Conservation (phyloP, 305 asterid species). For the Fraxinus angustifolia region DNA sequence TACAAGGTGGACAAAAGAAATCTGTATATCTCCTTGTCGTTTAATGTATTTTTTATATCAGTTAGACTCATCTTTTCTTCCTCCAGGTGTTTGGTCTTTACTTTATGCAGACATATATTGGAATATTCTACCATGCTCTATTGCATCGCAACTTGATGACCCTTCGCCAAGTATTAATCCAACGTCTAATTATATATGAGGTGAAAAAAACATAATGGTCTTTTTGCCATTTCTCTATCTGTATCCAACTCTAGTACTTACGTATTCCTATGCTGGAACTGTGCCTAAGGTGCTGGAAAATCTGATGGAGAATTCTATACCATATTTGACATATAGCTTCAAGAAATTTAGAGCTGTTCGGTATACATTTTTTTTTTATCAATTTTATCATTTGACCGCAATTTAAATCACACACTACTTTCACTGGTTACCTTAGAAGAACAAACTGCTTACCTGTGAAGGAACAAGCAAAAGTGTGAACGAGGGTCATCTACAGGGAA, state of each 20-base stretch:
- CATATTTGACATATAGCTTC: slow-evolving; percentile 73
- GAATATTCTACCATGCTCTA: slow-evolving; percentile 83
- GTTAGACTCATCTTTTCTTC: slow-evolving; percentile 11
- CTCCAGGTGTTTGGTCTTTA: slow-evolving; percentile 90
- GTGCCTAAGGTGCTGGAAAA: slow-evolving; percentile 69
- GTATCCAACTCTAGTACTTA: slow-evolving; percentile 11
- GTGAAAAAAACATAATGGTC: slow-evolving; percentile 28
- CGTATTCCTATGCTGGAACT: slow-evolving; percentile 7
- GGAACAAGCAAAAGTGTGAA: slow-evolving; percentile 61
- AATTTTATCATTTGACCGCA: slow-evolving; percentile 10
- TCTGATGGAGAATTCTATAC: slow-evolving; percentile 80
- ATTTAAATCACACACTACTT: background rate
- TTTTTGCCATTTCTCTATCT: slow-evolving; percentile 9
- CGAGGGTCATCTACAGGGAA: slow-evolving; percentile 44
- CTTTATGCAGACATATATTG: slow-evolving; percentile 94
- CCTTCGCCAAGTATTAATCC: slow-evolving; percentile 80
- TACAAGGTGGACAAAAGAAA: slow-evolving; percentile 60
- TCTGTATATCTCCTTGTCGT: background rate
- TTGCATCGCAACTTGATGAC: slow-evolving; percentile 82
- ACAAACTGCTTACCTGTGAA: slow-evolving; percentile 31
- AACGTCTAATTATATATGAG: slow-evolving; percentile 84
- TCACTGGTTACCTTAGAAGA: slow-evolving; percentile 13
- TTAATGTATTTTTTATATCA: background rate
- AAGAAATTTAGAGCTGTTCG: slow-evolving; percentile 68
- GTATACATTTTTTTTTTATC: slow-evolving; percentile 31